Conservation (phyloP, 208 protist species). For the Tritrichomonas musculus region DNA sequence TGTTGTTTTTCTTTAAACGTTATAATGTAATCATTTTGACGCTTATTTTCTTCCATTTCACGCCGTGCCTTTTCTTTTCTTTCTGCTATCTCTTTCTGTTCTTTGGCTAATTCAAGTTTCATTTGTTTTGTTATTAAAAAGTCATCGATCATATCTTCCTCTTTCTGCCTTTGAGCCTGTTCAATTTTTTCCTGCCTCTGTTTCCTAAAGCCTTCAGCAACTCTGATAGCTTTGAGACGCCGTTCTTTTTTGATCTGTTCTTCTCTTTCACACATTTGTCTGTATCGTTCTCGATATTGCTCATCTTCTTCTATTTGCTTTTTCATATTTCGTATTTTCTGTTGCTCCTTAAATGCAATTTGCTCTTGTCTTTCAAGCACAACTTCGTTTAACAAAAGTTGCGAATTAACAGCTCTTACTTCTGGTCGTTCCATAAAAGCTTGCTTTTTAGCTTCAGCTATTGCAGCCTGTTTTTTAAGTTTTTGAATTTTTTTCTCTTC, state of each 20-base stretch:
- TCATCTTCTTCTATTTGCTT: neutral
- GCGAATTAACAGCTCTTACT: conserved; percentile 7
- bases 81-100: neutral
- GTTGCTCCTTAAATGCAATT: neutral
- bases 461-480: neutral
- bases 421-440: neutral
- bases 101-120: neutral
- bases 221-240: neutral
- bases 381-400: neutral
- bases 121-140: neutral
- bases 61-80: neutral
- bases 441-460: neutral
- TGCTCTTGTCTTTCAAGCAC: neutral
- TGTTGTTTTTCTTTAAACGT: neutral
- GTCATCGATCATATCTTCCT: neutral
- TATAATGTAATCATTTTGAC: neutral
- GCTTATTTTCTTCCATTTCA: neutral
- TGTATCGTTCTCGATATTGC: neutral
- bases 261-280: neutral
- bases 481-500: neutral
- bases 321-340: neutral
- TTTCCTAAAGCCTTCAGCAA: neutral
- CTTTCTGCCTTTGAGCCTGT: neutral
- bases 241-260: neutral
- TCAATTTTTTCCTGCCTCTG: neutral